Percentiles rank a stretch among this genome's conserved stretches.
Conservation (phyloP, 805 yeast species). For the Starmerella tilneyi region DNA sequence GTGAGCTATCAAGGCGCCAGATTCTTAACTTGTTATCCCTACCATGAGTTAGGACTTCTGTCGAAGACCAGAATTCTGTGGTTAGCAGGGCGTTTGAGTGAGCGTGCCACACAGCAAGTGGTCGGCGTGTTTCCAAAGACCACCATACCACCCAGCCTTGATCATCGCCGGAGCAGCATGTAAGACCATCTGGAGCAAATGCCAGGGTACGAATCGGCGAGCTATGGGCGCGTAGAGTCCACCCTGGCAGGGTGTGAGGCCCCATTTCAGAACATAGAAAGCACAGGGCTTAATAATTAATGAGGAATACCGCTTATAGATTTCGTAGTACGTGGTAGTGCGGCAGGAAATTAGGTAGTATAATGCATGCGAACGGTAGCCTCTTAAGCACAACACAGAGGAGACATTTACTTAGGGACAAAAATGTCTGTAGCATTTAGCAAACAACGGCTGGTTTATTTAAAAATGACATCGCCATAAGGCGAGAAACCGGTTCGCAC, state of each 20-base stretch:
- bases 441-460: too few species aligned
- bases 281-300: neutral
- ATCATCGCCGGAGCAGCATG: slow-evolving; percentile 49
- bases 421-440: too few species aligned
- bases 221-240: slow-evolving; percentile 33
- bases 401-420: too few species aligned
- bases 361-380: neutral
- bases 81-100: slow-evolving; percentile 47
- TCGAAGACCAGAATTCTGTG: slow-evolving; percentile 34
- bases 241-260: slow-evolving; percentile 5
- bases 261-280: neutral
- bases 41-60: slow-evolving; percentile 48
- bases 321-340: too few species aligned
- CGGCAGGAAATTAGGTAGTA: neutral
- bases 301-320: too few species aligned
- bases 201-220: slow-evolving; percentile 28
- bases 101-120: slow-evolving; percentile 48
- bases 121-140: slow-evolving; percentile 49
- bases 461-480: too few species aligned
- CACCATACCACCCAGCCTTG: slow-evolving; percentile 56
- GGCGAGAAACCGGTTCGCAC: too few species aligned
- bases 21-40: slow-evolving; percentile 45
- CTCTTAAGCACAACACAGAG: too few species aligned
- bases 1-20: slow-evolving; percentile 31
- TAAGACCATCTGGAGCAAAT: slow-evolving; percentile 31